A percentile compares a stretch with the other conserved stretches of the same genome.
Conservation (phyloP, 2,329 filamentous ascomycete genomes). For the Scedosporium apiospermum region DNA sequence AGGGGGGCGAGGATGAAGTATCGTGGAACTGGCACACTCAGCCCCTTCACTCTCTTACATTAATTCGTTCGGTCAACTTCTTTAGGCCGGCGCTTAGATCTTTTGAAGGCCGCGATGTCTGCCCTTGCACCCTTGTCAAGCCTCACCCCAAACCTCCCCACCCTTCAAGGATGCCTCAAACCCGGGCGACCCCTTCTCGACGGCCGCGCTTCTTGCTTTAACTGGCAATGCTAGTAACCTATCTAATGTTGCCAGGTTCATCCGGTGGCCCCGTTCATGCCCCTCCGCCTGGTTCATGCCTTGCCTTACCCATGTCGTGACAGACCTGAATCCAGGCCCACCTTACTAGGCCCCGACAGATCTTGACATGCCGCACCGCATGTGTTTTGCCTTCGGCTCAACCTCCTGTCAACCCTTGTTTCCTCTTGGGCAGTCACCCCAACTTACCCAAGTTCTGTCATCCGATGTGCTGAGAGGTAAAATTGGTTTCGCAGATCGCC, state of each 20-base stretch:
- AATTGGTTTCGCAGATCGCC: background rate
- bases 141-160: background rate
- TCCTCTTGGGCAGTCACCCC: background rate
- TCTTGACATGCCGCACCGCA: background rate
- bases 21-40: background rate
- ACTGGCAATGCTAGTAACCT: background rate
- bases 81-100: background rate
- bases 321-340: background rate
- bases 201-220: background rate
- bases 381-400: background rate
- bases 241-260: background rate
- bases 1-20: background rate
- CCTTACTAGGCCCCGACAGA: background rate
- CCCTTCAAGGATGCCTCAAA: background rate
- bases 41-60: background rate
- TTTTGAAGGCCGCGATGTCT: background rate
- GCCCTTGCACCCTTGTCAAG: background rate
- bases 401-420: background rate
- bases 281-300: background rate
- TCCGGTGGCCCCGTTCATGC: background rate
- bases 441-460: background rate
- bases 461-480: background rate
- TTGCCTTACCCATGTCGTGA: background rate
- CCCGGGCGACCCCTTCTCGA: background rate
- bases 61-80: background rate